Evolutionary conservation across 176 grass and related monocot genomes (phyloP).

Genomic region (Musa beccarii): DNA sequence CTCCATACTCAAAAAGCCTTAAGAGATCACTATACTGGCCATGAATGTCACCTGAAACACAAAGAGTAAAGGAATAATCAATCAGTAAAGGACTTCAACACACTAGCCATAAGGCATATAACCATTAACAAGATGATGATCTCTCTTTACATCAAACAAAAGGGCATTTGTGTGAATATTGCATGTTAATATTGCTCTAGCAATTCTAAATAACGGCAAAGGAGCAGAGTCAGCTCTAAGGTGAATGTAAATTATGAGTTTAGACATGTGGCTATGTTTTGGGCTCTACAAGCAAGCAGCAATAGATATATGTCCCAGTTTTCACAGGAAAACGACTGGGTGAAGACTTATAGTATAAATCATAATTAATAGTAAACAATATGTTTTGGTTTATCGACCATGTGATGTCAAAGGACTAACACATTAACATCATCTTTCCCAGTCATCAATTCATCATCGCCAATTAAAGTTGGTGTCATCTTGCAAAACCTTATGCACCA

Average conservation of each 20-base stretch:
- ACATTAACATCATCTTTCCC: background rate
- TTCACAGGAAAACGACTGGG: too few species aligned
- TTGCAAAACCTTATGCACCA: background rate
- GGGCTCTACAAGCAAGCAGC: background rate
- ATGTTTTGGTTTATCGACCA: background rate
- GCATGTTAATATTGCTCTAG: background rate
- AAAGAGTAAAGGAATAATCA: background rate
- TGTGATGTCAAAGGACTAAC: background rate
- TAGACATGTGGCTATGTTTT: background rate
- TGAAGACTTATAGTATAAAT: too few species aligned
- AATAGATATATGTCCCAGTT: background rate
- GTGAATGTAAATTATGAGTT: background rate
- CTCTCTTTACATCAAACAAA: background rate
- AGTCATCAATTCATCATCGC: background rate
- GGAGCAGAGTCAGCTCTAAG: background rate
- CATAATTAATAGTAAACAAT: too few species aligned
- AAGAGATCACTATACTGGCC: slow-evolving; percentile 87
- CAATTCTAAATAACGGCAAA: background rate
- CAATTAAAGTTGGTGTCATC: background rate
- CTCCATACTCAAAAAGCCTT: slow-evolving; percentile 82
- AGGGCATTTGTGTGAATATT: background rate
- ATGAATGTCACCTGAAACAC: slow-evolving; percentile 70
- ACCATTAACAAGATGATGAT: background rate
- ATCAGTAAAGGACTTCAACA: background rate
- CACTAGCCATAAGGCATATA: background rate